Base-by-base conservation (phyloP, 805 yeast genomes). In the Candida maesae region DNA sequence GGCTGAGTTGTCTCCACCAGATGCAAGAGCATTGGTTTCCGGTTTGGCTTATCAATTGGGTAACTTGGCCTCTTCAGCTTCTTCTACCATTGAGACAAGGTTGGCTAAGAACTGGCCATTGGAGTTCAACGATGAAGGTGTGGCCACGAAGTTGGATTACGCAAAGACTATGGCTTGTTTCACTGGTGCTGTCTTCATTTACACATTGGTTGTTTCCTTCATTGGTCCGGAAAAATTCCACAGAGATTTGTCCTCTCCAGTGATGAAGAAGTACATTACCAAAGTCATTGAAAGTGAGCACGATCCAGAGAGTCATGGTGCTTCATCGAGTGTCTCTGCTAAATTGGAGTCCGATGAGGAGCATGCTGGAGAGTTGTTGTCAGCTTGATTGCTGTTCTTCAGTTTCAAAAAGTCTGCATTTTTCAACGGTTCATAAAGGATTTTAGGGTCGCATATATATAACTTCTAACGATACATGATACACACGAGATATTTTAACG, bases 31-130 rank as follows among this genome's bases (percentile, higher is more conserved):
- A 2, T 70, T 81, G 51, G 70, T 80, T 24, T 73, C 75, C 21
- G 87, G 87, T 40, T 61, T 78, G 26, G 70, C 79, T 9, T 82
- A 82, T 56, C 89, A 82, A 61, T 70, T 82, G 43, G 89, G 89
- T 65, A 81, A 82, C 59, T 70, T 83, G 54, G 84, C 81, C 0
- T 76, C 85, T 5, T 73, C 84, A 16, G 88, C 87, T 2, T 74
- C 85, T 4, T 73, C 83, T 7, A 82, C 90, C 12, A 82, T 82
- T 47, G 88, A 83, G 59, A 67, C 86, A 3, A 65, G 70, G n/a
- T 63, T 45, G 78, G 86, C 89, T 20, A 69, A 68, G 24, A 61
- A 66, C 38, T 84, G 79, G 67, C 88, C 87, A 3, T 51, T 80
- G 23, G 52, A 39, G 9, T 52, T 47, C 34, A 55, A 63, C 30